phyloP scores from a whole-genome alignment of 2,329 filamentous ascomycete species.

The Setomelanomma holmii region DNA sequence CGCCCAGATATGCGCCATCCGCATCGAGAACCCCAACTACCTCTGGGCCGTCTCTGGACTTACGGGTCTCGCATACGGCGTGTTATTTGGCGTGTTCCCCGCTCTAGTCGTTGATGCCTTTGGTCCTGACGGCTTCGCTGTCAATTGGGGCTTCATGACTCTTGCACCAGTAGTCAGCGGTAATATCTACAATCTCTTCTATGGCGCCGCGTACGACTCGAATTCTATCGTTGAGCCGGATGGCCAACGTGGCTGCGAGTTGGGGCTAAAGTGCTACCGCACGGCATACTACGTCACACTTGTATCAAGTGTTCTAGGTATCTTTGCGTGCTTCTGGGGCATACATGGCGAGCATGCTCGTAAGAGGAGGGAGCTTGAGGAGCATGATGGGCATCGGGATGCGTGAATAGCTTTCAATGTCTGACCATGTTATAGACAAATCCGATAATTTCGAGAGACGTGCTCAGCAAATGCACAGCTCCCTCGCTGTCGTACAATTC shows the following conservation, averaged over 20 bases:
- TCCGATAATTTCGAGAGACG: too few species aligned
- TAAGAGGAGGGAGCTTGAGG: slow-evolving; percentile 41
- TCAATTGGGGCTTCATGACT: slow-evolving; percentile 98
- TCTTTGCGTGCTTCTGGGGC: slow-evolving; percentile 73
- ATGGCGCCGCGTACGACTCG: slow-evolving; percentile 81
- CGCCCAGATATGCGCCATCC: slow-evolving; percentile 79
- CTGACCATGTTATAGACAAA: neutral
- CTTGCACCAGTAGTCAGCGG: slow-evolving; percentile 85
- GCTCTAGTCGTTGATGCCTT: slow-evolving; percentile 88
- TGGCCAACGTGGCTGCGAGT: slow-evolving; percentile 75
- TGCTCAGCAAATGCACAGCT: too few species aligned
- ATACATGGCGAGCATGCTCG: slow-evolving; percentile 65
- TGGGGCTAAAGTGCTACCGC: slow-evolving; percentile 82
- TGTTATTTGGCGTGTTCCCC: slow-evolving; percentile 92
- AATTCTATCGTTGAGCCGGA: slow-evolving; percentile 74
- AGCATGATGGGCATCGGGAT: slow-evolving; percentile 38
- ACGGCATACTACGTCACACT: slow-evolving; percentile 83
- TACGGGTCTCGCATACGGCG: slow-evolving; percentile 89
- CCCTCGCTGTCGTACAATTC: too few species aligned
- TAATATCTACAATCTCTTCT: slow-evolving; percentile 92
- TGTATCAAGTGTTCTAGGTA: slow-evolving; percentile 71
- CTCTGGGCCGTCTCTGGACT: slow-evolving; percentile 81
- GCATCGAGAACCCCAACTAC: slow-evolving; percentile 76
- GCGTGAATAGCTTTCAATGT: slow-evolving; percentile 19
- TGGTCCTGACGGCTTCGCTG: slow-evolving; percentile 84